phyloP scores from a whole-genome alignment of 1,139 yeast species.

The Kodamaea derodonti region DNA sequence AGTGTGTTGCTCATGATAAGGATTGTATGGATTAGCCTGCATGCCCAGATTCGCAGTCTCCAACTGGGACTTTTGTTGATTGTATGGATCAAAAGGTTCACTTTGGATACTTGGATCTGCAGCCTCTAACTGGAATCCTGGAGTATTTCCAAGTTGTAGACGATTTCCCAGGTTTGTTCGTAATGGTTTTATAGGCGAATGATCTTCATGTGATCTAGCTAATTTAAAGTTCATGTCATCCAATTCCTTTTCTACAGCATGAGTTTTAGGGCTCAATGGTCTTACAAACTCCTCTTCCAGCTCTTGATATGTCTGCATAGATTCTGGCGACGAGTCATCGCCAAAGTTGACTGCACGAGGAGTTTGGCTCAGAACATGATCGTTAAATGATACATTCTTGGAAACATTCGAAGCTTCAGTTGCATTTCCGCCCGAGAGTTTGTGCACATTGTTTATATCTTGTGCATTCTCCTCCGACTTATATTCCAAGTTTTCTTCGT shows the following conservation, averaged over 20 bases:
- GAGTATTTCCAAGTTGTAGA: too few species aligned
- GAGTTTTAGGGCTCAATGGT: conserved; percentile 34
- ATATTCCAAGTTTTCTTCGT: too few species aligned
- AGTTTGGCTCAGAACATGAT: conserved; percentile 2
- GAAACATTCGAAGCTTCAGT: neutral
- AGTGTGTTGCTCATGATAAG: neutral
- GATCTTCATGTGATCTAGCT: conserved; percentile 2
- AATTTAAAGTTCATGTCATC: conserved; percentile 22
- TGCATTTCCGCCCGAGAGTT: neutral
- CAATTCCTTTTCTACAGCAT: conserved; percentile 29
- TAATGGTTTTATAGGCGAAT: conserved; percentile 9
- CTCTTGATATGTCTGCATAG: conserved; percentile 1
- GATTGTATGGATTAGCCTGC: too few species aligned
- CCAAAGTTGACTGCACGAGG: conserved; percentile 3
- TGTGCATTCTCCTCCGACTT: neutral
- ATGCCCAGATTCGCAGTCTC: too few species aligned
- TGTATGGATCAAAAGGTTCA: neutral
- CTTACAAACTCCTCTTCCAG: conserved; percentile 10
- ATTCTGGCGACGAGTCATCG: conserved; percentile 1
- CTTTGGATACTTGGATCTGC: too few species aligned
- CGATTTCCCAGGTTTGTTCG: conserved; percentile 1
- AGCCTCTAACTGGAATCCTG: too few species aligned
- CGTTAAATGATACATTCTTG: conserved; percentile 7
- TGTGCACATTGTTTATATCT: neutral
- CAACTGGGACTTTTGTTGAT: too few species aligned